Evolutionary conservation across 2,329 filamentous ascomycete species (phyloP).

Genomic region (Ophiostoma pallidulum): DNA sequence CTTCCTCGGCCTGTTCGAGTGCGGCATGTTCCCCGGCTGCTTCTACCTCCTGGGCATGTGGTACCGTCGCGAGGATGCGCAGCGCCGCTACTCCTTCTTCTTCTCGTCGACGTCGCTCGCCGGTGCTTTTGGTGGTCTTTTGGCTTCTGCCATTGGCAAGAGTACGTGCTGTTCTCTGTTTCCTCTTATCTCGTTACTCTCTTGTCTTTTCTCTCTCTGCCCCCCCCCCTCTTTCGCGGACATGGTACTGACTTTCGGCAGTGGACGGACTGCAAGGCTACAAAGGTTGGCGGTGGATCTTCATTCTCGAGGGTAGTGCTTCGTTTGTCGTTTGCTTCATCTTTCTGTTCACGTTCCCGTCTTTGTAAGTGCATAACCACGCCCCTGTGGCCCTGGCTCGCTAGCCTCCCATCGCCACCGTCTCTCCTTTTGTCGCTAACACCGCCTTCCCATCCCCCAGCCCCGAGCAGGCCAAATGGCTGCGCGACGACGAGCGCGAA

Average conservation of each 20-base stretch:
- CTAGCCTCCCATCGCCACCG: neutral
- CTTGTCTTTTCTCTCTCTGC: neutral
- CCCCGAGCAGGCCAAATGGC: constrained; percentile 65
- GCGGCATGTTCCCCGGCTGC: constrained; percentile 65
- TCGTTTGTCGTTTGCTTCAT: constrained; percentile 52
- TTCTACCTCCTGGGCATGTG: constrained; percentile 76
- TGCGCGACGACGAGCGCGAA: constrained; percentile 56
- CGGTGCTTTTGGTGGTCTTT: constrained; percentile 75
- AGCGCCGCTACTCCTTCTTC: constrained; percentile 89
- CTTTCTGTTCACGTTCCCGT: constrained; percentile 61
- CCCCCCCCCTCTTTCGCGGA: too few species aligned
- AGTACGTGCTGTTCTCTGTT: constrained; percentile 28
- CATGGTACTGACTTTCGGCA: too few species aligned
- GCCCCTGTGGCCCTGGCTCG: neutral
- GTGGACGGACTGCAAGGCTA: constrained; percentile 62
- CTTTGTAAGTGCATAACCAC: constrained; percentile 45
- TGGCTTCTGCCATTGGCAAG: constrained; percentile 81
- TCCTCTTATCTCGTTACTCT: neutral
- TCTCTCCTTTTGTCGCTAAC: constrained; percentile 2
- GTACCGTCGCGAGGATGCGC: constrained; percentile 81
- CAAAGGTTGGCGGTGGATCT: constrained; percentile 71
- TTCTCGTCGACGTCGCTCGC: constrained; percentile 74
- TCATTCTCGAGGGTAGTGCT: constrained; percentile 64
- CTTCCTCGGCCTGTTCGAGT: constrained; percentile 36
- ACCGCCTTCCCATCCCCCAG: constrained; percentile 14